Evolutionary conservation across 2,329 filamentous ascomycete genomes (phyloP), one percentile per base, ranked within the genome.

Genomic region (Scedosporium aurantiacum): DNA sequence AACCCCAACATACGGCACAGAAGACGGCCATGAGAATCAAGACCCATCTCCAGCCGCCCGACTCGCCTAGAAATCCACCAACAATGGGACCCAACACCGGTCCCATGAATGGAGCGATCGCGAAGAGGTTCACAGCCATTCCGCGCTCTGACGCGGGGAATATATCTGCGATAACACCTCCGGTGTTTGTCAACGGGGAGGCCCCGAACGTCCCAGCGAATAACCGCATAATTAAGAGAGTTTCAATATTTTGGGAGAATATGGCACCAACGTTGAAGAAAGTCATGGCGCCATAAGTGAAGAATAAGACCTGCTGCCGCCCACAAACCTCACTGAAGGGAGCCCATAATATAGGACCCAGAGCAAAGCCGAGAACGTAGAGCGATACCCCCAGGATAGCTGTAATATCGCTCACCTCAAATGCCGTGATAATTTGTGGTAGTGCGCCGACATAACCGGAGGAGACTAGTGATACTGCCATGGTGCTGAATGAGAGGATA

Each of bases 381-480:
- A 87, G 73, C 5, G 84, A 86, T 12, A 88, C 76, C 12, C 85
- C 85, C 2, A 57, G 55, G 27, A 41, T 57, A 25, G 55, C 55
- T 5, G n/a, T 41, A 16, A 57, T 32, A 27, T 57, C 55, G 21
- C 55, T 57, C 8, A 57, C 37, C 3, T 41, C n/a, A 27, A 57
- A 57, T 7, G 16, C 14, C n/a, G 40, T 27, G 8, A 21, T 37
- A 25, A 57, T 57, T 41, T 57, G 28, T 3, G 25, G 61, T 12
- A 85, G 70, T 56, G 82, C 83, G 12, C 83, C 83, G 3, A 81
- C 82, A 70, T 84, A 89, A 37, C 87, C 87, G 1, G 84, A 87
- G 18, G 85, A 88, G 61, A 84, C 83, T 66, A 91, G 87, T 2
- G 88, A 78, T 32, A 90, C 85, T 27, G 81, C 86, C 55, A 91